Percentiles rank a stretch among this genome's conserved stretches.
phyloP scores from a whole-genome alignment of 2,329 filamentous ascomycete species.

The Cucurbitaria berberidis region DNA sequence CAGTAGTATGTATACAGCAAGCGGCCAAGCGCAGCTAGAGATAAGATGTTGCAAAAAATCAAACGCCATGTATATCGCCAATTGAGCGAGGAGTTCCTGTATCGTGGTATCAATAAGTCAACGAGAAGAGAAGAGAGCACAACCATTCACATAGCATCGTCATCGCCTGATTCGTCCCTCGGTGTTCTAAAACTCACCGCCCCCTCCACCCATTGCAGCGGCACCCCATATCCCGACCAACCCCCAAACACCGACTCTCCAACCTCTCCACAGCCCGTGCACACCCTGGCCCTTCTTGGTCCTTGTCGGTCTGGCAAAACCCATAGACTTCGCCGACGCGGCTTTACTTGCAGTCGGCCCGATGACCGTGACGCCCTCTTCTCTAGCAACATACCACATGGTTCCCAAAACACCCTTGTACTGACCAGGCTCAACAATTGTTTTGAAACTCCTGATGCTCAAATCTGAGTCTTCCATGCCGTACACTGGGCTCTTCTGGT shows the following conservation, averaged over 20 bases:
- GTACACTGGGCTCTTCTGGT: slow-evolving; percentile 22
- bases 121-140: not conserved
- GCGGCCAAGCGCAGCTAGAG: not conserved
- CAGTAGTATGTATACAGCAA: not conserved
- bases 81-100: not conserved
- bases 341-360: slow-evolving; percentile 27
- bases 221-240: slow-evolving; percentile 76
- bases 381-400: slow-evolving; percentile 82
- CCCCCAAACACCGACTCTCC: slow-evolving; percentile 81
- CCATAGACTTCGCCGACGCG: slow-evolving; percentile 34
- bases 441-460: slow-evolving; percentile 59
- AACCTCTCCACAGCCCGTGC: slow-evolving; percentile 73
- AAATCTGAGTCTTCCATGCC: slow-evolving; percentile 20
- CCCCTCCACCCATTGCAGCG: slow-evolving; percentile 59
- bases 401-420: slow-evolving; percentile 91
- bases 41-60: not conserved
- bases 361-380: slow-evolving; percentile 70
- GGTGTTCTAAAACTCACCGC: slow-evolving; percentile 43
- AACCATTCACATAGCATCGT: not conserved
- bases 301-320: slow-evolving; percentile 46
- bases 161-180: not conserved
- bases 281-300: slow-evolving; percentile 69
- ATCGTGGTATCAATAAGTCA: not conserved
- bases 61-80: not conserved
- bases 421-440: slow-evolving; percentile 78